phyloP scores from a whole-genome alignment of 23 red algal genomes.

The Gracilaria gracilis region DNA sequence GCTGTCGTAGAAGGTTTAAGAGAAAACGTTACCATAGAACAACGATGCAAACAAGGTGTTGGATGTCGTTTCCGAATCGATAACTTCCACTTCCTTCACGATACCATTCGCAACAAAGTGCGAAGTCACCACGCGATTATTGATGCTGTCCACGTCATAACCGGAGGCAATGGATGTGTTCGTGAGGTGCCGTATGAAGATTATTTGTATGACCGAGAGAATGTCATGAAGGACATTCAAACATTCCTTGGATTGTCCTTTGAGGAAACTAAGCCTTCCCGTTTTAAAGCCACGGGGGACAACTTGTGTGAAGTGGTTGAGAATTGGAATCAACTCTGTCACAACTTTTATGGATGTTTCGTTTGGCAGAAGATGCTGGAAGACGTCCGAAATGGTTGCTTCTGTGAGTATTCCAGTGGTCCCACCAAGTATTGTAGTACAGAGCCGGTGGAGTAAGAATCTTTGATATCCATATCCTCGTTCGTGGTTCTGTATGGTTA shows the following conservation, averaged over 20 bases:
- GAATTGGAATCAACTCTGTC: constrained; percentile 56
- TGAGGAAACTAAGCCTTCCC: constrained; percentile 16
- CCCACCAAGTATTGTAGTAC: constrained; percentile 53
- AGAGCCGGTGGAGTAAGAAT: constrained; percentile 1
- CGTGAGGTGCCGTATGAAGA: constrained; percentile 72
- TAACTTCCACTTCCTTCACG: constrained; percentile 50
- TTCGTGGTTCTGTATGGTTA: too few relatives aligned
- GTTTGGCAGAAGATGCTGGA: constrained; percentile 66
- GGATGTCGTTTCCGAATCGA: constrained; percentile 51
- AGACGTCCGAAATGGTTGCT: constrained; percentile 61
- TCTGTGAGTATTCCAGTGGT: constrained; percentile 40
- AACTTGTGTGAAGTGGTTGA: constrained; percentile 62
- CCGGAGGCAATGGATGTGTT: constrained; percentile 40
- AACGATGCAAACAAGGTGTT: constrained; percentile 36
- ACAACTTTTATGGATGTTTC: constrained; percentile 56
- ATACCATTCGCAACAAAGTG: constrained; percentile 37
- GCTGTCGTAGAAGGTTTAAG: constrained; percentile 56
- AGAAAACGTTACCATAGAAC: constrained; percentile 29
- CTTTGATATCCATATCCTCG: too few relatives aligned
- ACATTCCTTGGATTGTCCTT: constrained; percentile 49
- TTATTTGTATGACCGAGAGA: constrained; percentile 69
- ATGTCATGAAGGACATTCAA: constrained; percentile 50
- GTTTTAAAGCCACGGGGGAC: constrained; percentile 61
- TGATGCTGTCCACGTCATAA: constrained; percentile 44
- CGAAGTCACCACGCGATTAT: constrained; percentile 33